Conservation (phyloP, 2,329 filamentous ascomycete genomes). For the Plenodomus biglobosus region DNA sequence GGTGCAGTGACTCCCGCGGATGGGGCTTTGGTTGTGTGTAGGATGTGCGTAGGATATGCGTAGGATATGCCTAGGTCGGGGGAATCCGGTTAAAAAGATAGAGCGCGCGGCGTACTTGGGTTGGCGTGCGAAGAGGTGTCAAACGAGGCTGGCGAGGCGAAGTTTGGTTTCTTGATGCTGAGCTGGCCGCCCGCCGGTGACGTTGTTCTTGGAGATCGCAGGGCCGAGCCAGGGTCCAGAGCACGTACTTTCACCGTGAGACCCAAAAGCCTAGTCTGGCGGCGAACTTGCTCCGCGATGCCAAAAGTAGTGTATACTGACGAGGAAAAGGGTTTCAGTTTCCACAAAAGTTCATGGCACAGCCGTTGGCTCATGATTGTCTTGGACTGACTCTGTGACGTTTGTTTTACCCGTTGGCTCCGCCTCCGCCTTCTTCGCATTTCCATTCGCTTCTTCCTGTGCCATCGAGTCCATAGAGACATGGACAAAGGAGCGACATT, state of each 20-base stretch:
- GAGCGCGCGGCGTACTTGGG: background rate
- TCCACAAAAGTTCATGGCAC: conserved; percentile 15
- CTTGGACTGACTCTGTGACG: conserved; percentile 21
- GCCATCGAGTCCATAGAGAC: background rate
- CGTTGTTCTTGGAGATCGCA: conserved; percentile 25
- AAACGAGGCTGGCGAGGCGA: conserved; percentile 22
- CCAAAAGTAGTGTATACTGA: background rate
- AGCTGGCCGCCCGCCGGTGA: conserved; percentile 19
- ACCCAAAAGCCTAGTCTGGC: no score
- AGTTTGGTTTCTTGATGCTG: conserved; percentile 19
- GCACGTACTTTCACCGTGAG: no score
- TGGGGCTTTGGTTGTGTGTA: conserved; percentile 19
- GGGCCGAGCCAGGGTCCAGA: conserved; percentile 24
- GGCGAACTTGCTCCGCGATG: background rate
- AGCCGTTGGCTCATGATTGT: conserved; percentile 11
- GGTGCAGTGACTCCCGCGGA: conserved; percentile 13
- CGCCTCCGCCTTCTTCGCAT: conserved; percentile 13
- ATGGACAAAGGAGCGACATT: background rate
- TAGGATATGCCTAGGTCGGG: no score
- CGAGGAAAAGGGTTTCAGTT: background rate
- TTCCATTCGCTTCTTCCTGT: conserved; percentile 33
- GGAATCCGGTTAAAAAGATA: no score
- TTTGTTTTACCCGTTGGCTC: conserved; percentile 22
- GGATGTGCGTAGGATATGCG: no score
- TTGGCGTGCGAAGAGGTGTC: background rate